phyloP scores from a whole-genome alignment of 306 rosid species.

The Luffa aegyptiaca region DNA sequence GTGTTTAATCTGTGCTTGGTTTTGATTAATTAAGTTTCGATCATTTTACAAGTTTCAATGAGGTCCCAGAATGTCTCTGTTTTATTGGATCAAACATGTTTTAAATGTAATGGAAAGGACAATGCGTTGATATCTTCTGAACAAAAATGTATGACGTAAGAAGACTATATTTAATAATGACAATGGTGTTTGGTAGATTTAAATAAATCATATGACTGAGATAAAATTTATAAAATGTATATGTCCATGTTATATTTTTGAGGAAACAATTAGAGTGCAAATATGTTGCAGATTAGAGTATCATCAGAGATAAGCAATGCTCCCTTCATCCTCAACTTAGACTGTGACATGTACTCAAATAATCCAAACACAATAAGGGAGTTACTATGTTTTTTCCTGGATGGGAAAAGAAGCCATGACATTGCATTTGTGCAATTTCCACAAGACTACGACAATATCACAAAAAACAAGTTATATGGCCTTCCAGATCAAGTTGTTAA shows the following conservation, averaged over 20 bases:
- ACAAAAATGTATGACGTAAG: background rate
- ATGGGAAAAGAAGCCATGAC: conserved; percentile 38
- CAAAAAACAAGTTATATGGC: conserved; percentile 38
- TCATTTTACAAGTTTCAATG: too few species aligned
- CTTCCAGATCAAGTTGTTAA: background rate
- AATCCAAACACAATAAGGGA: conserved; percentile 34
- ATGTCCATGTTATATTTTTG: background rate
- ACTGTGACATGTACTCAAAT: conserved; percentile 64
- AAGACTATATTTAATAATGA: background rate
- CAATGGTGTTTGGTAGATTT: background rate
- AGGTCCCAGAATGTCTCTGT: background rate
- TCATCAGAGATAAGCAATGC: conserved; percentile 61
- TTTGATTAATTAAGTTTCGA: background rate
- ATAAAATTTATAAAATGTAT: too few species aligned
- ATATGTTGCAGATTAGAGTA: conserved; percentile 43
- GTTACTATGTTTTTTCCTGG: conserved; percentile 49
- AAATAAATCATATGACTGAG: too few species aligned
- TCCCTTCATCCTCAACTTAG: conserved; percentile 53
- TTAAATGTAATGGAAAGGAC: background rate
- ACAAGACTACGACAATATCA: conserved; percentile 29
- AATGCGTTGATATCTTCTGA: background rate
- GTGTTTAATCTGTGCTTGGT: background rate
- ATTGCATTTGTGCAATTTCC: conserved; percentile 53
- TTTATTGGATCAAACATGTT: background rate
- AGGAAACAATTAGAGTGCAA: background rate